Evolutionary conservation across 2,329 filamentous ascomycete genomes (phyloP), one percentile per base, ranked within the genome.

Genomic region (Pleoardoris graminearum): DNA sequence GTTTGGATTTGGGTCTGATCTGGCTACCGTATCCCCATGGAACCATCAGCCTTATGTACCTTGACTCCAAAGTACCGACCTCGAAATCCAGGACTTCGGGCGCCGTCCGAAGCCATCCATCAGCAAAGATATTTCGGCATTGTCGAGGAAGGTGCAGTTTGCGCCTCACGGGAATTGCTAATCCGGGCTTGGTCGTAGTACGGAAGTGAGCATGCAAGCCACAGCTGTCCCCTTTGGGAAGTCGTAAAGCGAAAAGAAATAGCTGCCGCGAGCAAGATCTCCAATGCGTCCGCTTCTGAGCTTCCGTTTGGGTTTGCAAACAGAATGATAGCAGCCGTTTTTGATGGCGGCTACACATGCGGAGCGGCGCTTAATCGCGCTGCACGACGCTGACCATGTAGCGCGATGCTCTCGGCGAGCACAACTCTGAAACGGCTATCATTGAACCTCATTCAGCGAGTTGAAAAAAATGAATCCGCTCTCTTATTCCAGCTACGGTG

Each of bases 141-240:
- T 12, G 30, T 48, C 11, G 29, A 32, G 6, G 23, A 48, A 37
- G 45, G 43, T 27, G 23, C 27, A 39, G 49, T 44, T 45, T 50
- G 48, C 45, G 59, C 56, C 59, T 48, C 53, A 50, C 54, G 59
- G 57, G 36, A 51, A 48, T 53, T 33, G 42, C 44, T 50, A 48
- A 53, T 51, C 55, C 57, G 54, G 45, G 21, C 19, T 33, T 33
- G 37, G 49, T 14, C 21, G n/a, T 51, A 19, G 49, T 12, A 11
- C 23, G 16, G 29, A 30, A 29, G 39, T 49, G 22, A 42, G 33
- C 43, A 33, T 35, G 14, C n/a, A 35, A 52, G 54, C 53, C 51
- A 56, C 39, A 45, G 14, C 12, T 5, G 17, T 46, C 23, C 19
- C 19, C 19, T 7, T 22, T 22, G 14, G n/a, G 41, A 17, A 27